Conservation (phyloP, 768 basidiomycete species). For the Rhodotorula sphaerocarpa region DNA sequence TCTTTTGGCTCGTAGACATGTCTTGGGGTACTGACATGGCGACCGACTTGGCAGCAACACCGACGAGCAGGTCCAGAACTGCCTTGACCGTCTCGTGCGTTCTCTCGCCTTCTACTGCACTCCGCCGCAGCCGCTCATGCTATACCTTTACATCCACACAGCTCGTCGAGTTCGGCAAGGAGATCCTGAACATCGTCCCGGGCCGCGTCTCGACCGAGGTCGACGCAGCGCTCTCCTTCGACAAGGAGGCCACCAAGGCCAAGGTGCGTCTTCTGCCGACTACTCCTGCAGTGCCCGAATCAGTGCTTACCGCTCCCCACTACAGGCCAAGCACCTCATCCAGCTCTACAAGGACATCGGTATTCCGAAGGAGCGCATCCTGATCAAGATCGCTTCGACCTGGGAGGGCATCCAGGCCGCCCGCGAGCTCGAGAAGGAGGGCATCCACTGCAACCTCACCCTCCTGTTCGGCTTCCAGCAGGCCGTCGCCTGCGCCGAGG, state of each 20-base stretch:
- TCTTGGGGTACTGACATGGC: neutral
- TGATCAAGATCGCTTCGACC: constrained; percentile 99
- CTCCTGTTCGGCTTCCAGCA: constrained; percentile 97
- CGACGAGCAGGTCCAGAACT: constrained; percentile 66
- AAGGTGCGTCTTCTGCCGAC: constrained; percentile 51
- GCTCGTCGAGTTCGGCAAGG: constrained; percentile 96
- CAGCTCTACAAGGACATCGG: constrained; percentile 89
- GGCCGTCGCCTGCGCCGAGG: constrained; percentile 98
- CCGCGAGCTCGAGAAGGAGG: constrained; percentile 81
- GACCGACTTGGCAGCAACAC: constrained; percentile 45
- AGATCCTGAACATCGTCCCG: constrained; percentile 88
- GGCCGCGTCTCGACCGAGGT: constrained; percentile 99
- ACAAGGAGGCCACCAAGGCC: constrained; percentile 81
- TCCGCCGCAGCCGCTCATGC: neutral
- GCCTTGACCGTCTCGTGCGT: constrained; percentile 79
- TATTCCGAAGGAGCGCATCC: constrained; percentile 81
- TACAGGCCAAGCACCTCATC: constrained; percentile 59
- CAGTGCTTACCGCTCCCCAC: too few relatives aligned
- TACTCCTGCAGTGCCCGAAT: neutral
- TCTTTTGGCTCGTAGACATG: neutral
- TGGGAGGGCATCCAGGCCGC: constrained; percentile 99
- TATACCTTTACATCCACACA: constrained; percentile 41
- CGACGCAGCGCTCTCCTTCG: constrained; percentile 93
- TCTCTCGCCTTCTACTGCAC: neutral
- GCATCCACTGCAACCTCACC: constrained; percentile 97